Conservation (phyloP, 495 filamentous ascomycete species). For the Penicillium bovifimosum region DNA sequence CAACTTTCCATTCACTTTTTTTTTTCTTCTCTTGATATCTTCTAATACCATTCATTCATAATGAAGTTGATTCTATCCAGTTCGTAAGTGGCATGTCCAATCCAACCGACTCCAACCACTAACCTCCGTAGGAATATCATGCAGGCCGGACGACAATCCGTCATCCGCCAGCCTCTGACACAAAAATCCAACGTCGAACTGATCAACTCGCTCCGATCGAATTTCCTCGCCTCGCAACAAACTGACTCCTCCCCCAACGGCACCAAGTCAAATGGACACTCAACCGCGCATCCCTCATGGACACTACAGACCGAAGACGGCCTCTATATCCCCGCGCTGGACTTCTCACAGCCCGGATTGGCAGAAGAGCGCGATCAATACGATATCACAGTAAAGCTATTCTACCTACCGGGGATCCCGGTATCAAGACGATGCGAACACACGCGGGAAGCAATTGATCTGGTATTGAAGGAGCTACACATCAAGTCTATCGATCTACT, state of each 20-base stretch:
- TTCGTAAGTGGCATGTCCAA: slow-evolving; percentile 53
- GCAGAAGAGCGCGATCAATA: slow-evolving; percentile 75
- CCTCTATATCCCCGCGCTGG: slow-evolving; percentile 71
- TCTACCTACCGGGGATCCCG: slow-evolving; percentile 73
- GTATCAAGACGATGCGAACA: slow-evolving; percentile 56
- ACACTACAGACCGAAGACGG: slow-evolving; percentile 53
- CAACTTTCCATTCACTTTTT: not conserved
- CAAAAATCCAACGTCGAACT: slow-evolving; percentile 85
- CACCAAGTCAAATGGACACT: slow-evolving; percentile 1
- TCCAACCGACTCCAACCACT: slow-evolving; percentile 4
- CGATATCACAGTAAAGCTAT: slow-evolving; percentile 90
- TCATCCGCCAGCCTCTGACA: slow-evolving; percentile 66
- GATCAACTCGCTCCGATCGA: slow-evolving; percentile 74
- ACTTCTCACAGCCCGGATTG: slow-evolving; percentile 64
- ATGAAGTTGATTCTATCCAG: slow-evolving; percentile 86
- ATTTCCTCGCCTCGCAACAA: slow-evolving; percentile 68
- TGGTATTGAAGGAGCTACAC: slow-evolving; percentile 73
- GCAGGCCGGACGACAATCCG: slow-evolving; percentile 62
- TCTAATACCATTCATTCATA: too few relatives aligned
- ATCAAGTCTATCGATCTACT: slow-evolving; percentile 76
- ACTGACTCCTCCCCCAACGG: slow-evolving; percentile 33
- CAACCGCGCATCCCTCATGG: slow-evolving; percentile 44
- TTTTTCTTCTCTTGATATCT: not conserved
- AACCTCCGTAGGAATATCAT: slow-evolving; percentile 69
- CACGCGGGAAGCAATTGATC: slow-evolving; percentile 66